Conservation (phyloP, 257 asterid genomes). For the Solanum bulbocastanum region DNA sequence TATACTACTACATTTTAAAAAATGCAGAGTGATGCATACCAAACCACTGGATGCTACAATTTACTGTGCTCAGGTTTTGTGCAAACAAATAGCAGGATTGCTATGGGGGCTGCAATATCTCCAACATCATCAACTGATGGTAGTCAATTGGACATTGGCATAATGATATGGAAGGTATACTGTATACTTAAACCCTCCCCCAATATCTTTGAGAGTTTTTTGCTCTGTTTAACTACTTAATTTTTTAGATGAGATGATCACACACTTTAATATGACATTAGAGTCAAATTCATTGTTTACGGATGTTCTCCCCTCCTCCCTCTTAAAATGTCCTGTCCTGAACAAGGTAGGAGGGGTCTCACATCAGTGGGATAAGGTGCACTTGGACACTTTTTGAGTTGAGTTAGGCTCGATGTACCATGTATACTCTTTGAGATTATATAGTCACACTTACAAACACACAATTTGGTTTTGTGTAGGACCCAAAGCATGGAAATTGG, state of each 20-base stretch:
- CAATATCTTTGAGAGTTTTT: background rate
- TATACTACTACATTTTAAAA: background rate
- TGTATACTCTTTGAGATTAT: background rate
- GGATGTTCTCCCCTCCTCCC: background rate
- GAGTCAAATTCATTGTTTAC: background rate
- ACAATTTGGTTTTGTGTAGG: background rate
- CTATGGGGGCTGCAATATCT: slow-evolving; percentile 6
- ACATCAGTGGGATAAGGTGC: background rate
- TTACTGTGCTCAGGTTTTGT: slow-evolving; percentile 3
- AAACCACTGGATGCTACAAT: slow-evolving; percentile 5
- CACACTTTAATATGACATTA: background rate
- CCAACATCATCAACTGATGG: background rate
- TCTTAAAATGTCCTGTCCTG: background rate
- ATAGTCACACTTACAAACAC: background rate
- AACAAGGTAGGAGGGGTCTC: background rate
- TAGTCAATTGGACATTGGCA: background rate
- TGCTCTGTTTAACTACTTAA: background rate
- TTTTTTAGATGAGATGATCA: background rate
- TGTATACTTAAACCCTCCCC: background rate
- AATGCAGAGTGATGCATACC: slow-evolving; percentile 8
- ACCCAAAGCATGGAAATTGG: slow-evolving; percentile 9
- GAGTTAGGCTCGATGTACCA: background rate
- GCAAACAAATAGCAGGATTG: background rate
- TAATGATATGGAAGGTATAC: slow-evolving; percentile 5
- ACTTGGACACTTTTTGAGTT: background rate